Percentiles rank a stretch among this genome's conserved stretches.
phyloP scores from a whole-genome alignment of 768 basidiomycete genomes.

The Pleurotus pulmonarius region DNA sequence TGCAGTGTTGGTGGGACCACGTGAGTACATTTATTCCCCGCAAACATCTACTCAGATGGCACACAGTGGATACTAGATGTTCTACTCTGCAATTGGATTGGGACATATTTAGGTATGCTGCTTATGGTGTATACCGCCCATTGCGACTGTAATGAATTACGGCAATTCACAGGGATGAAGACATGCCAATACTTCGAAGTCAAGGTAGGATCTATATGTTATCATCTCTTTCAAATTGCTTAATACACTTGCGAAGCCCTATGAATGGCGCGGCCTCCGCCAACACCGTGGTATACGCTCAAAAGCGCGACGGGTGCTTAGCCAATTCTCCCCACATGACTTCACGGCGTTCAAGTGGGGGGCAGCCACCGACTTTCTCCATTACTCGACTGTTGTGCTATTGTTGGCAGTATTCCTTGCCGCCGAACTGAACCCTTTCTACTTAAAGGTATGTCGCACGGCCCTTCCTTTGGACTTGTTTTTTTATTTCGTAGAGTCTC shows the following conservation, averaged over 20 bases:
- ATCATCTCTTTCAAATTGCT: constrained; percentile 10
- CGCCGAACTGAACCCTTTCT: constrained; percentile 86
- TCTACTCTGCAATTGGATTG: constrained; percentile 83
- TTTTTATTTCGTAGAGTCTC: constrained; percentile 32
- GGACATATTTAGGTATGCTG: constrained; percentile 69
- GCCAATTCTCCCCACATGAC: constrained; percentile 84
- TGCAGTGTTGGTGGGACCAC: constrained; percentile 89
- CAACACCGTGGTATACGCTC: constrained; percentile 75
- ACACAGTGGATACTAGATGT: constrained; percentile 83
- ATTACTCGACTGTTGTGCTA: constrained; percentile 73
- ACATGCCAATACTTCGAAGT: constrained; percentile 85
- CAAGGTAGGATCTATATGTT: constrained; percentile 46
- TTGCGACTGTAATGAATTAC: constrained; percentile 5
- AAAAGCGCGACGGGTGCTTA: constrained; percentile 75
- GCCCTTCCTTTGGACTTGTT: not conserved
- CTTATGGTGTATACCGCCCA: not conserved
- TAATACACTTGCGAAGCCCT: constrained; percentile 46
- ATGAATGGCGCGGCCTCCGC: constrained; percentile 80
- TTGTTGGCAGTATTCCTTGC: constrained; percentile 77
- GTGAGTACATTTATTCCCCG: constrained; percentile 39
- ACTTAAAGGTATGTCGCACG: constrained; percentile 61
- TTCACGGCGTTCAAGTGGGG: constrained; percentile 90
- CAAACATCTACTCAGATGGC: constrained; percentile 10
- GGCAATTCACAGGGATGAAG: constrained; percentile 64
- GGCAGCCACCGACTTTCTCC: constrained; percentile 66